Evolutionary conservation across 83 land plant genomes (phyloP), one percentile per base, ranked within the genome.

Genomic region (Thuja plicata): DNA sequence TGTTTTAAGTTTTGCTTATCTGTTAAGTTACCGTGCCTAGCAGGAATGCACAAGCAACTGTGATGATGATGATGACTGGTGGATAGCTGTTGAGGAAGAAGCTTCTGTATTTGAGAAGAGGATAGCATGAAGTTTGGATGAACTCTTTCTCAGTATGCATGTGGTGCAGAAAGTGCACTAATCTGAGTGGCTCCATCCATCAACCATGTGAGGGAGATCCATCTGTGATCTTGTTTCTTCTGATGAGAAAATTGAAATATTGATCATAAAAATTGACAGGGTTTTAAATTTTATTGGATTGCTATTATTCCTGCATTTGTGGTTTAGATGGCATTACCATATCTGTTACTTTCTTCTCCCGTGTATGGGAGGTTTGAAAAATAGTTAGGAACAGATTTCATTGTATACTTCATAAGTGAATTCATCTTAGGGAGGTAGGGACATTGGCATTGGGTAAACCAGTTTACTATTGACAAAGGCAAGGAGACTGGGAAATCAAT

Each of bases 1-100:
- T 30, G 17, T 34, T 76, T 76, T 35, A 76, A 76, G 79, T 76
- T 35, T 13, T 5, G 12, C 79, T 76, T 3, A 76, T 76, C 38
- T 76, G 79, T 60, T 38, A 46, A 19, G 34, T 3, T 10, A 55
- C n/a, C 37, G 4, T 24, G 3, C 11, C 54, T 40, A 85, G 40
- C 87, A 86, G 71, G 87, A 86, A 35, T 8, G 17, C 55, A 37
- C 35, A 38, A 60, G 71, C 27, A 34, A n/a, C 8, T 32, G 66
- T 60, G 73, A 60, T 60, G 73, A 86, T 86, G 87, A 86, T 86
- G 87, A 86, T 37, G 87, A 57, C 27, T 86, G 87, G 87, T 86
- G 87, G 87, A 60, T 86, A 57, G 87, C 87, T 55, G 87, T 54
- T 86, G 87, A 86, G 41, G 43, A 37, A 55, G 87, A 57, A 57